Evolutionary conservation across 2,329 filamentous ascomycete genomes (phyloP).

Genomic region (Hypoxylon rubiginosum): DNA sequence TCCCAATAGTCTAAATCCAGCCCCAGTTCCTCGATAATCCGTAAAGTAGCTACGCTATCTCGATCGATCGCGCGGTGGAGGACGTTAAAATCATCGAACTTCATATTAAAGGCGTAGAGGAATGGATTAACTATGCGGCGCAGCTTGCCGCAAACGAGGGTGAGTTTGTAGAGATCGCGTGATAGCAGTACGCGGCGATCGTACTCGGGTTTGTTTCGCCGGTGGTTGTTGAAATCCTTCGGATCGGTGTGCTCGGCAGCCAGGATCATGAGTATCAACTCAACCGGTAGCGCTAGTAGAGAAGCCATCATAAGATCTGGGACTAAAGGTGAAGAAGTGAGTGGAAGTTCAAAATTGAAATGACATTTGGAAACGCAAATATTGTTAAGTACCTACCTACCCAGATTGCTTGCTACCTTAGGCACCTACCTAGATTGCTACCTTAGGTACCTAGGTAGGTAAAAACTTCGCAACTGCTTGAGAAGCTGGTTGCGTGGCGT

Average conservation of each 20-base stretch:
- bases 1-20: background rate
- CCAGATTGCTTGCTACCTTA: too few relatives aligned
- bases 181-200: background rate
- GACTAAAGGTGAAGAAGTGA: background rate
- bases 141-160: constrained; percentile 5
- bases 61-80: rapidly evolving
- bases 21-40: background rate
- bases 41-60: background rate
- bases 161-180: constrained; percentile 3
- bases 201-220: background rate
- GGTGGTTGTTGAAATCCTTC: background rate
- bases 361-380: too few relatives aligned
- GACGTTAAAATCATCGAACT: background rate
- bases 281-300: background rate
- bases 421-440: too few relatives aligned
- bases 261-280: background rate
- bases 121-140: background rate
- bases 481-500: too few relatives aligned
- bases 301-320: constrained; percentile 1
- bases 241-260: background rate
- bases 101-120: constrained; percentile 1
- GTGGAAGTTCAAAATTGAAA: background rate
- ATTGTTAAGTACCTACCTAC: too few relatives aligned
- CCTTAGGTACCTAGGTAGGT: too few relatives aligned
- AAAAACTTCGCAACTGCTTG: too few relatives aligned